A percentile compares a stretch with the other conserved stretches of the same genome.
These are phyloP conservation scores for Jatropha curcas DNA, from an alignment of 345 rosid species.

Conservation along the genomic window DNA sequence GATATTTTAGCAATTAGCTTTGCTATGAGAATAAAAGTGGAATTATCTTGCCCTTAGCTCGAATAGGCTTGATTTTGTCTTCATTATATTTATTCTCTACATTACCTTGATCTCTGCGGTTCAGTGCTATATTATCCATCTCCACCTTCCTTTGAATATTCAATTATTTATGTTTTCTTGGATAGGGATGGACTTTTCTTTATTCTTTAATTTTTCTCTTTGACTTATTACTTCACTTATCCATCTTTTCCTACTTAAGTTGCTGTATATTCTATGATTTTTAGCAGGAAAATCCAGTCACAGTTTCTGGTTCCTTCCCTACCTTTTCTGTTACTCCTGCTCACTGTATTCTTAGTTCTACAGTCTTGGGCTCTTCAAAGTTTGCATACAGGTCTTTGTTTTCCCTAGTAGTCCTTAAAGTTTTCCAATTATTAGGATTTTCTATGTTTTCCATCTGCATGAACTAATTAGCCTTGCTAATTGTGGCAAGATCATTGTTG, in stretches of 20 bases:
- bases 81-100: not conserved
- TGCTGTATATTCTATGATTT: not conserved
- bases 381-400: slow-evolving; percentile 30
- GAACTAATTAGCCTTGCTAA: slow-evolving; percentile 4
- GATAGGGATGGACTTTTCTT: not conserved
- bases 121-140: not conserved
- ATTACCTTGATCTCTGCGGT: not conserved
- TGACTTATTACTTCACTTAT: not conserved
- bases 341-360: slow-evolving; percentile 18
- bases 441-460: not conserved
- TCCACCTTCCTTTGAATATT: slow-evolving; percentile 11
- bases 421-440: not conserved
- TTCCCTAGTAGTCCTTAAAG: not conserved
- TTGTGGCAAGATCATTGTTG: slow-evolving; percentile 22
- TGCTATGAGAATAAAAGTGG: not conserved
- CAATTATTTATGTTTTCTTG: not conserved
- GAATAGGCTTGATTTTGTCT: not conserved
- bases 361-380: slow-evolving; percentile 27
- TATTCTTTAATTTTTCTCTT: not conserved
- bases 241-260: not conserved
- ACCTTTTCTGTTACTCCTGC: slow-evolving; percentile 12
- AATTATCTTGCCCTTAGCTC: not conserved
- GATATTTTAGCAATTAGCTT: not conserved
- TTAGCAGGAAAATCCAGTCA: slow-evolving; percentile 19
- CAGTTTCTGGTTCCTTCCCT: slow-evolving; percentile 5